Evolutionary conservation across 106 monocot species (phyloP).

Genomic region (Narthecium ossifragum): DNA sequence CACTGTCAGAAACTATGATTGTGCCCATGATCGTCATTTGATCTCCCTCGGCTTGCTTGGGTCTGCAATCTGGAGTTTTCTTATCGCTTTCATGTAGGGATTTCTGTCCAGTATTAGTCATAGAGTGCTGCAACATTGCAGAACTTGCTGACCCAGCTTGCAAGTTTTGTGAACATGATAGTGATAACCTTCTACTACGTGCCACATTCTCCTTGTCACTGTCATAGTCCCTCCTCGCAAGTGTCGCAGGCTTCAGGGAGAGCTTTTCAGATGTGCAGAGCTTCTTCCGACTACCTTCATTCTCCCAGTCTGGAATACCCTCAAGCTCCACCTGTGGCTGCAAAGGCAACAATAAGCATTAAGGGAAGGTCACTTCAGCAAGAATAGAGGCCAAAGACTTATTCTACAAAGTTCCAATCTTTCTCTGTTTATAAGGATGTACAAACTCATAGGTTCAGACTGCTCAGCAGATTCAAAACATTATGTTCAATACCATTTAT

Average conservation of each 20-base stretch:
- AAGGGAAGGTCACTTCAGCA: no score
- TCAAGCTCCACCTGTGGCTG: no score
- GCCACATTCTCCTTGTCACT: slow-evolving; percentile 43
- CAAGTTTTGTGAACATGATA: slow-evolving; percentile 7
- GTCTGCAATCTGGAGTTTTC: not conserved
- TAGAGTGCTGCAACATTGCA: no score
- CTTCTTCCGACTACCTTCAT: slow-evolving; percentile 27
- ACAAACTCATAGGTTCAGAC: no score
- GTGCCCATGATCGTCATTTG: slow-evolving; percentile 13
- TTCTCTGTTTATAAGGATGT: no score
- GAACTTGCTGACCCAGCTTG: not conserved
- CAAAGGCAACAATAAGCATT: no score
- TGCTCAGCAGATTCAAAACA: no score
- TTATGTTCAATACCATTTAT: no score
- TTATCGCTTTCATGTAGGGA: not conserved
- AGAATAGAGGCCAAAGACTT: no score
- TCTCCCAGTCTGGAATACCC: slow-evolving; percentile 5
- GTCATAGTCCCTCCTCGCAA: slow-evolving; percentile 2
- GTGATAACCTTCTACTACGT: slow-evolving; percentile 6
- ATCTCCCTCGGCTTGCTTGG: slow-evolving; percentile 7
- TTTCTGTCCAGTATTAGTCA: not conserved
- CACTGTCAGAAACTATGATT: slow-evolving; percentile 69
- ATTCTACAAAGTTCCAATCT: no score
- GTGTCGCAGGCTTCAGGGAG: slow-evolving; percentile 21
- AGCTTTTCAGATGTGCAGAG: no score